Evolutionary conservation across 1,139 yeast genomes (phyloP).

Genomic region (Magnusiomyces sp.): DNA sequence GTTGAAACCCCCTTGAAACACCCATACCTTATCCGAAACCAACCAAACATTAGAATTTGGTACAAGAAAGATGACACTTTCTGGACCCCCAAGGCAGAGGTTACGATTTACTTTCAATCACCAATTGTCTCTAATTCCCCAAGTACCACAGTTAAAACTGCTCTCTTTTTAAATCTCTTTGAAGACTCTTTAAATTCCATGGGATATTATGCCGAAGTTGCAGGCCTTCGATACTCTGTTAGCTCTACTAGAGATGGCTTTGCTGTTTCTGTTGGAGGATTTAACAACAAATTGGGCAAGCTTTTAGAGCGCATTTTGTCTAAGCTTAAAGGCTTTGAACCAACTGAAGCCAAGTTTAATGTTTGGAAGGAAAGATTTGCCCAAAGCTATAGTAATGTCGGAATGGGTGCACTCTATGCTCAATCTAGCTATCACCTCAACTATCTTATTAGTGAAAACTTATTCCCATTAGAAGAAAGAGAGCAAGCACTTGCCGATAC

Average conservation of each 20-base stretch:
- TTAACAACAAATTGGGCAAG: conserved; percentile 67
- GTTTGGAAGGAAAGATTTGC: conserved; percentile 54
- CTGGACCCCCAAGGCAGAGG: conserved; percentile 77
- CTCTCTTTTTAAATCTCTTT: conserved; percentile 57
- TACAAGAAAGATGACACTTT: conserved; percentile 85
- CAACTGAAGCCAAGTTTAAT: conserved; percentile 50
- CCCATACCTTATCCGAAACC: conserved; percentile 42
- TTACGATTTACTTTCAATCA: conserved; percentile 52
- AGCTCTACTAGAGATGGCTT: conserved; percentile 62
- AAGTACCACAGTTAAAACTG: conserved; percentile 47
- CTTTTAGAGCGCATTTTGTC: conserved; percentile 53
- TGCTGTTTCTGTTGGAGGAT: conserved; percentile 62
- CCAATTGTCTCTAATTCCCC: conserved; percentile 58
- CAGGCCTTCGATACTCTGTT: conserved; percentile 59
- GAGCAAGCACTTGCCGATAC: conserved; percentile 43
- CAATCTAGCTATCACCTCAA: conserved; percentile 62
- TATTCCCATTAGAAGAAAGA: conserved; percentile 60
- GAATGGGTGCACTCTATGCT: conserved; percentile 59
- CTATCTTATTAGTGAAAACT: conserved; percentile 58
- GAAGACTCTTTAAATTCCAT: conserved; percentile 70
- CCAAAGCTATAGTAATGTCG: conserved; percentile 60
- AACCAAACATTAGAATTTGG: conserved; percentile 54
- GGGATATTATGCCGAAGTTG: conserved; percentile 77
- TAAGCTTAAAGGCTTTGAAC: conserved; percentile 45
- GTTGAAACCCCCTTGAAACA: conserved; percentile 33